A percentile compares a stretch with the other conserved stretches of the same genome.
phyloP scores from a whole-genome alignment of 2,329 filamentous ascomycete species.

The Juglanconis oblonga region DNA sequence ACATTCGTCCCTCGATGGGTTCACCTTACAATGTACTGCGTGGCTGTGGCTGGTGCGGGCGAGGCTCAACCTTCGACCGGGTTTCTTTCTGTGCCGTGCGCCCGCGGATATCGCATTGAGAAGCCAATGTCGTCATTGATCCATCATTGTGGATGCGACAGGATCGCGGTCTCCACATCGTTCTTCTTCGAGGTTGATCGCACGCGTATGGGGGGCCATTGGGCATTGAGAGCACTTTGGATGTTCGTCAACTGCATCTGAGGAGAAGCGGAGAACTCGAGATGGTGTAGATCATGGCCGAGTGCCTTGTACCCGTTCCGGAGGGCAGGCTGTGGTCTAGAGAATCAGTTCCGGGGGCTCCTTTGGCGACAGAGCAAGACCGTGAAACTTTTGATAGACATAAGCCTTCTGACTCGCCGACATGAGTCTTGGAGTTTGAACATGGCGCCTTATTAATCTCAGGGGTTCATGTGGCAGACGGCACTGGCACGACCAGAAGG shows the following conservation, averaged over 20 bases:
- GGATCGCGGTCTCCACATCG: slow-evolving; percentile 8
- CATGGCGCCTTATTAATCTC: neutral
- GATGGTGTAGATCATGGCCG: too few relatives aligned
- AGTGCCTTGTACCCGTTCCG: too few relatives aligned
- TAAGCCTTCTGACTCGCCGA: neutral
- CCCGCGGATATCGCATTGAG: neutral
- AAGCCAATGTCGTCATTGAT: slow-evolving; percentile 9
- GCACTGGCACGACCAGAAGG: neutral
- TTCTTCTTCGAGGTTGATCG: neutral
- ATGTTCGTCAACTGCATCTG: too few relatives aligned
- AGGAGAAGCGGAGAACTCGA: too few relatives aligned
- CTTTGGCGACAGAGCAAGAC: neutral
- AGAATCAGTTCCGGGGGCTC: too few relatives aligned
- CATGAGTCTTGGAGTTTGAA: neutral
- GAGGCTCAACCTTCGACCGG: too few relatives aligned
- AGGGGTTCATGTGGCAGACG: neutral
- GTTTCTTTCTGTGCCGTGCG: too few relatives aligned
- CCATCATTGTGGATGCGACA: slow-evolving; percentile 5
- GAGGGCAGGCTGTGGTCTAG: too few relatives aligned
- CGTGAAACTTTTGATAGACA: neutral
- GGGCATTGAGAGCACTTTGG: too few relatives aligned
- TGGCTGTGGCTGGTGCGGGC: neutral
- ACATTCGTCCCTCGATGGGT: too few relatives aligned
- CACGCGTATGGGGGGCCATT: too few relatives aligned
- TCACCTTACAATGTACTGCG: neutral